Evolutionary conservation across 495 filamentous ascomycete genomes (phyloP), one percentile per base, ranked within the genome.

Genomic region (Podospora pseudocomata): DNA sequence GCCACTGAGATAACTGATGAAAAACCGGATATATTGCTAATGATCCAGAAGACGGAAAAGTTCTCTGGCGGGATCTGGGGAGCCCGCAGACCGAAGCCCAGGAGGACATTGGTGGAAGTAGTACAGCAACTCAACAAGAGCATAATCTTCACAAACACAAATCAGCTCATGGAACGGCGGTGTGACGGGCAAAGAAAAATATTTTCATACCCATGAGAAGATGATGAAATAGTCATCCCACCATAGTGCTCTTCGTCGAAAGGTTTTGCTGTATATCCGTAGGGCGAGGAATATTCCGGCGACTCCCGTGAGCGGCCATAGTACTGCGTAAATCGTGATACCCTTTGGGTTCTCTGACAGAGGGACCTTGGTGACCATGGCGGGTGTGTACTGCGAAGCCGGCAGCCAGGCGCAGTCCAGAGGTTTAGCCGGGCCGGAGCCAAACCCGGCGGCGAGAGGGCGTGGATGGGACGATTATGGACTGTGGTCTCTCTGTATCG

Each of bases 161-260:
- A 58, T 57, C 9, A 28, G 53, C 23, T n/a, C 13, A 26, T 16
- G 39, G 9, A 15, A 27, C 5, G 19, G 28, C 5, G 27, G 6
- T 13, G 15, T 5, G 4, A 16, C 11, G 16, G 34, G 28, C 28
- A 39, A 32, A 19, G n/a, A n/a, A 49, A 49, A 49, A 49, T 11
- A 49, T 49, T 11, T 2, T 3, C 77, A 67, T 64, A 80, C 74
- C 78, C 76, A 79, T 9, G 77, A 67, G n/a, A 60, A 65, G 56
- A 78, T 68, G 64, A 79, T 71, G 20, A 78, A 23, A 20, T 70
- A 72, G 55, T 80, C 78, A 55, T 80, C 78, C 71, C 72, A 77
- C 71, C 75, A 77, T 15, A 79, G 30, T 7, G 62, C 65, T 11
- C 72, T 64, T n/a, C 64, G 55, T 19, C 73, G 74, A n/a, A 67